These are phyloP conservation scores for Friedmanniomyces simplex DNA, from an alignment of 495 filamentous ascomycete genomes.

Conservation along the genomic window DNA sequence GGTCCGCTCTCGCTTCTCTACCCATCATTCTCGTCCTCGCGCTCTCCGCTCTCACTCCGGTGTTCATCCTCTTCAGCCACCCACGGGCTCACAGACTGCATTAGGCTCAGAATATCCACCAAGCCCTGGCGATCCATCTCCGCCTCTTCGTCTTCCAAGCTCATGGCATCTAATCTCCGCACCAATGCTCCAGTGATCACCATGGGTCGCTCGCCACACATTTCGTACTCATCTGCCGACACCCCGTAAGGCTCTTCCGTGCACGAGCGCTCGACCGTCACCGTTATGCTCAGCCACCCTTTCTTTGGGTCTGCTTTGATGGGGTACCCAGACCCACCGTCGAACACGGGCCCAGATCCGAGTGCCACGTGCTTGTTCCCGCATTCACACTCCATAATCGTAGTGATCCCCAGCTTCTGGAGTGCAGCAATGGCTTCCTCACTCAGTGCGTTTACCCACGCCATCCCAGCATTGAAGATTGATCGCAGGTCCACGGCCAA, in stretches of 20 bases:
- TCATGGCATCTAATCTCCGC: not conserved
- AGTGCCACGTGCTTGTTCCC: not conserved
- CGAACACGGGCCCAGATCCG: not conserved
- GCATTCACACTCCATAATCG: not conserved
- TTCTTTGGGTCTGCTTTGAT: not conserved
- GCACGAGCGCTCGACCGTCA: not conserved
- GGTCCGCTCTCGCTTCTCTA: not conserved
- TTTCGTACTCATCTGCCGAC: not conserved
- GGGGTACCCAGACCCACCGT: not conserved
- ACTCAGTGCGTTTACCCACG: not conserved
- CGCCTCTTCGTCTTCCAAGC: not conserved
- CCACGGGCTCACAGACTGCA: not conserved
- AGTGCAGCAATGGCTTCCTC: not conserved
- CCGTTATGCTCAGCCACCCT: not conserved
- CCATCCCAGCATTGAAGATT: not conserved
- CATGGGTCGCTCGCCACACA: not conserved
- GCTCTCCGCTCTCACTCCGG: not conserved
- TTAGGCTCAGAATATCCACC: not conserved
- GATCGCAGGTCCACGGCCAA: not conserved
- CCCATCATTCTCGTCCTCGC: not conserved
- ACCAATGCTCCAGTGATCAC: not conserved
- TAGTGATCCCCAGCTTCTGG: not conserved
- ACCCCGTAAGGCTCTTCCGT: not conserved
- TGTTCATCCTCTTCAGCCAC: not conserved
- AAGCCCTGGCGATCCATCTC: not conserved